Evolutionary conservation across 768 basidiomycete species (phyloP).

Genomic region (Kondoa malvinella): DNA sequence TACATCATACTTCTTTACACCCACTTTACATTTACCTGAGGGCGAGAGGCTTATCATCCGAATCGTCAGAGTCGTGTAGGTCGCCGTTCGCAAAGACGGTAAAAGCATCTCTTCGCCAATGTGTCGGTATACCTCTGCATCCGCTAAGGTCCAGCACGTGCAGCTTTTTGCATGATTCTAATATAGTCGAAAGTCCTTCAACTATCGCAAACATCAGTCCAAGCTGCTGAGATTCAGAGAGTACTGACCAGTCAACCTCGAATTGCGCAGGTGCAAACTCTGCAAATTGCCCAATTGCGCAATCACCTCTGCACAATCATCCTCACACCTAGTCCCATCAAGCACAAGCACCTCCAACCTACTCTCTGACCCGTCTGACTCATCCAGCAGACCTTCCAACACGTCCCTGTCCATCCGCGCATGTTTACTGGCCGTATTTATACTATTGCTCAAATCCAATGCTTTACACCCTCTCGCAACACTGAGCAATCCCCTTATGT

Average conservation of each 20-base stretch:
- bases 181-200: slow-evolving; percentile 17
- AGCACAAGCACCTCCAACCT: slow-evolving; percentile 21
- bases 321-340: slow-evolving; percentile 19
- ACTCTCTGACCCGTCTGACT: neutral
- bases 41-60: neutral
- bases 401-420: neutral
- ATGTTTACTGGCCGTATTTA: neutral
- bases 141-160: slow-evolving; percentile 22
- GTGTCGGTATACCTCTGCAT: slow-evolving; percentile 24
- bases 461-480: neutral
- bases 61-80: slow-evolving; percentile 13
- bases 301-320: slow-evolving; percentile 13
- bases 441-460: neutral
- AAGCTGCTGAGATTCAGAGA: neutral
- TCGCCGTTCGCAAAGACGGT: slow-evolving; percentile 22
- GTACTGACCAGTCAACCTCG: neutral
- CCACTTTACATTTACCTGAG: too few species aligned
- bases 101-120: slow-evolving; percentile 24
- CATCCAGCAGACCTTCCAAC: neutral
- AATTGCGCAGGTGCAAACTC: slow-evolving; percentile 24
- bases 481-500: slow-evolving; percentile 16
- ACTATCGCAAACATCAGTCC: slow-evolving; percentile 10
- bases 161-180: slow-evolving; percentile 21
- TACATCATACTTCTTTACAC: neutral
- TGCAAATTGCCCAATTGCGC: slow-evolving; percentile 15